phyloP scores from a whole-genome alignment of 306 rosid species.

The Rubus idaeus region DNA sequence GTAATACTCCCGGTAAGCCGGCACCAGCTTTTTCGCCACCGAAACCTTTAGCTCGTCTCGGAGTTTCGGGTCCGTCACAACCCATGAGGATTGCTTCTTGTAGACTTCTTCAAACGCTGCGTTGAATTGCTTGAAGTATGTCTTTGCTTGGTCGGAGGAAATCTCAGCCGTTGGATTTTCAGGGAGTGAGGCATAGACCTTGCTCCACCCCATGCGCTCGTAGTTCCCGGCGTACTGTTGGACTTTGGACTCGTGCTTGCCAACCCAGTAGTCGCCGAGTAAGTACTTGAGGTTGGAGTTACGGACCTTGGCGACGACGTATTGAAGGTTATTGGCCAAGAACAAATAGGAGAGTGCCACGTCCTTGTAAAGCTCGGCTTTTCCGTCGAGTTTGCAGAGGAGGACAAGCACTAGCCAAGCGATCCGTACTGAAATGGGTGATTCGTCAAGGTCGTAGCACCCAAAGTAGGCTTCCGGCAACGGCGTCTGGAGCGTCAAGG shows the following conservation, averaged over 20 bases:
- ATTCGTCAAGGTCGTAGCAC: constrained; percentile 27
- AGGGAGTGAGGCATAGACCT: constrained; percentile 47
- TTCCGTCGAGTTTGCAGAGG: constrained; percentile 82
- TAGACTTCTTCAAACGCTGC: constrained; percentile 49
- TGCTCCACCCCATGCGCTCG: constrained; percentile 77
- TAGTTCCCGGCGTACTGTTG: constrained; percentile 65
- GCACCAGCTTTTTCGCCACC: constrained; percentile 40
- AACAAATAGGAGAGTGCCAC: constrained; percentile 76
- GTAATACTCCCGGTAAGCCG: constrained; percentile 38
- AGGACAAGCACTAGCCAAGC: constrained; percentile 72
- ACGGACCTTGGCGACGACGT: constrained; percentile 64
- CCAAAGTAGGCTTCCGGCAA: constrained; percentile 66
- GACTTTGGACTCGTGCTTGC: constrained; percentile 62
- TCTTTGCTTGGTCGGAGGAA: constrained; percentile 45
- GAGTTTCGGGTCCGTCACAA: constrained; percentile 57
- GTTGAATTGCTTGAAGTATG: constrained; percentile 38
- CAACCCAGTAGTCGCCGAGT: constrained; percentile 65
- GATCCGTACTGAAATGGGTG: constrained; percentile 43
- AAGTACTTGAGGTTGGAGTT: constrained; percentile 51
- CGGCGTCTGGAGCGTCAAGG: constrained; percentile 34
- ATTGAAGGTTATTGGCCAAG: constrained; percentile 88
- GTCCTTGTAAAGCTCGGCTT: constrained; percentile 62
- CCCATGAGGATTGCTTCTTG: constrained; percentile 55
- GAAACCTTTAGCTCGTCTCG: constrained; percentile 55
- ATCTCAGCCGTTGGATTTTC: constrained; percentile 54